phyloP scores from a whole-genome alignment of 768 basidiomycete species.

The Lactarius vividus region DNA sequence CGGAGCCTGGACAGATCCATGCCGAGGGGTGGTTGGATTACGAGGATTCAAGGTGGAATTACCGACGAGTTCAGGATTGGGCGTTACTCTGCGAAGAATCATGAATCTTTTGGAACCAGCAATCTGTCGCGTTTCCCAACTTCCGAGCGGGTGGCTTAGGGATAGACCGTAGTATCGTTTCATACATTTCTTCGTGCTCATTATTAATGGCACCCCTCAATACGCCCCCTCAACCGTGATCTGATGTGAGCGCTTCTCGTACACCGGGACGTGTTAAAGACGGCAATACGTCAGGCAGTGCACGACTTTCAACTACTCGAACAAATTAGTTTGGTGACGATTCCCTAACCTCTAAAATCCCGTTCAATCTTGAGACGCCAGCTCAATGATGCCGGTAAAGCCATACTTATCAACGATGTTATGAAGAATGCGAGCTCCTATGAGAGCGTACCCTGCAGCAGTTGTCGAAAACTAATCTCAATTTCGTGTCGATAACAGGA shows the following conservation, averaged over 20 bases:
- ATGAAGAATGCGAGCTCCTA: no score
- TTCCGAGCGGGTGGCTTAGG: not conserved
- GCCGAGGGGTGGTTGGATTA: constrained; percentile 15
- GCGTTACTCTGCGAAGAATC: constrained; percentile 25
- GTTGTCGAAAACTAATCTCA: constrained; percentile 45
- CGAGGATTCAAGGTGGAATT: constrained; percentile 6
- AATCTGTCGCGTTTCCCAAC: no score
- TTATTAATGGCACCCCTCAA: constrained; percentile 49
- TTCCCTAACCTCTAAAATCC: not conserved
- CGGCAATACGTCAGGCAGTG: constrained; percentile 45
- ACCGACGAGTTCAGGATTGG: not conserved
- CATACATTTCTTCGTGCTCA: constrained; percentile 39
- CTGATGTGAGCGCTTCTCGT: constrained; percentile 50
- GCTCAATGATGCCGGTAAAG: not conserved
- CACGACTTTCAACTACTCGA: constrained; percentile 54
- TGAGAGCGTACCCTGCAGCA: constrained; percentile 33
- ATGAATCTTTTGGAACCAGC: constrained; percentile 27
- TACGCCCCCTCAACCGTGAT: constrained; percentile 37
- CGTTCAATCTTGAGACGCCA: constrained; percentile 30
- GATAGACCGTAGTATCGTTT: constrained; percentile 38
- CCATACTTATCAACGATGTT: no score
- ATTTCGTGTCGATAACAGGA: constrained; percentile 37
- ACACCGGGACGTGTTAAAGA: constrained; percentile 46
- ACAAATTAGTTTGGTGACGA: constrained; percentile 34
- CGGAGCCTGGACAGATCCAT: constrained; percentile 17